Evolutionary conservation across 176 grass and related monocot genomes (phyloP), one percentile per base, ranked within the genome.

Genomic region (Calamus simplicifolius): DNA sequence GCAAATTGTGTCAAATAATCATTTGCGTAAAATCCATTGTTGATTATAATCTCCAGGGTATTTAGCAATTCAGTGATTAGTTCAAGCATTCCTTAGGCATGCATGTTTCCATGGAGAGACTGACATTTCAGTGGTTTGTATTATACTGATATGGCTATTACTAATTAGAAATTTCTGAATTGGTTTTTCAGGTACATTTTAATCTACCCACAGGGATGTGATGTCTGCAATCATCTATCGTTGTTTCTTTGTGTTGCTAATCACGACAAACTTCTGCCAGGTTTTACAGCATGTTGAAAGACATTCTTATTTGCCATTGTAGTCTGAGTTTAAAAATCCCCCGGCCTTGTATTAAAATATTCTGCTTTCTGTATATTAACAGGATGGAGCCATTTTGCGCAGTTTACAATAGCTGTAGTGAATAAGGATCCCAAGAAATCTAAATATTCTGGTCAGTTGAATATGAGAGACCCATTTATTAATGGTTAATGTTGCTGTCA

Each of bases 351-450:
- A 2, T 43, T 43, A 43, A 43, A 43, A 12, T 43, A 8, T 10
- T 43, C 6, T 43, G 35, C 35, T 43, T 43, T 43, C 8, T 43
- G 35, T 43, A 10, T 43, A 10, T 43, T 43, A 8, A 43, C 73
- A 98, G 93, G 93, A 43, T 98, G 93, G 93, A 98, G 87, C 69
- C 93, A 98, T 68, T 89, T 98, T 73, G 88, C 88, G 18, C 88
- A 92, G 65, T 98, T 92, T 79, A 98, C 88, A 17, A 92, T 98
- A 92, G 84, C 93, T 78, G 93, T 98, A 71, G 86, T 98, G 74
- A 98, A 98, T 64, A 98, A 79, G 81, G 88, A 98, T 66, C 87
- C 88, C 54, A 98, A 98, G 85, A 98, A 98, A 82, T 98, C 93
- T n/a, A 98, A 98, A 73, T 98, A 88, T 67, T 98, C 93, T 67